These are phyloP conservation scores for Fusarium torulosum DNA, from an alignment of 2,329 filamentous ascomycete genomes.

Conservation along the genomic window DNA sequence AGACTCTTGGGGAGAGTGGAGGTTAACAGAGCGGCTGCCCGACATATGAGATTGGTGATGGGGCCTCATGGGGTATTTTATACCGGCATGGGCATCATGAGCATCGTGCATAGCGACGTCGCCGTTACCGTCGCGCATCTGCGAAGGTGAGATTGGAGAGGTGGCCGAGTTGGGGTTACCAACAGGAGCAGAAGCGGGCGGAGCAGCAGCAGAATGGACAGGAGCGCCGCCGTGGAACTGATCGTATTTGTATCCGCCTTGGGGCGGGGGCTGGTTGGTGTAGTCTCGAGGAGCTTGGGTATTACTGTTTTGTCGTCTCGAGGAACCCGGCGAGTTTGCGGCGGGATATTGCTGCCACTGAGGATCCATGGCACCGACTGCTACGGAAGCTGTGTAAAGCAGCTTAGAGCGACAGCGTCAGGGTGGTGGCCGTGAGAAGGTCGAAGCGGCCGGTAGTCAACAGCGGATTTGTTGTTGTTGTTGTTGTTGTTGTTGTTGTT, in stretches of 20 bases:
- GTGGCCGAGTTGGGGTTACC: conserved; percentile 68
- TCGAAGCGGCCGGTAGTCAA: conserved; percentile 29
- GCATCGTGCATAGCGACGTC: conserved; percentile 90
- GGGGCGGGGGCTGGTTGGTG: conserved; percentile 55
- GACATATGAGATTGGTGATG: conserved; percentile 81
- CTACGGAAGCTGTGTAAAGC: conserved; percentile 36
- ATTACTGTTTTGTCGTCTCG: conserved; percentile 72
- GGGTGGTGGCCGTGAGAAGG: conserved; percentile 18
- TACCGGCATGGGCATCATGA: conserved; percentile 83
- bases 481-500: conserved; percentile 33
- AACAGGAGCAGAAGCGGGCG: conserved; percentile 53
- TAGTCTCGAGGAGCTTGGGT: conserved; percentile 63
- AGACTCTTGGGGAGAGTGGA: conserved; percentile 77
- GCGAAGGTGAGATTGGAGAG: conserved; percentile 68
- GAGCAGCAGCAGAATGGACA: conserved; percentile 47
- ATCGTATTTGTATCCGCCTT: conserved; percentile 75
- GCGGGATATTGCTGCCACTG: conserved; percentile 78
- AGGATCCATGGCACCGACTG: conserved; percentile 60
- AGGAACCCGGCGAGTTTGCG: conserved; percentile 64
- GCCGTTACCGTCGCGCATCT: conserved; percentile 77
- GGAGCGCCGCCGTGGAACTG: conserved; percentile 67
- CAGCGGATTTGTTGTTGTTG: conserved; percentile 33
- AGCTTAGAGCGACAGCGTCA: conserved; percentile 43
- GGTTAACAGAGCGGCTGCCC: conserved; percentile 65
- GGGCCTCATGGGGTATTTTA: conserved; percentile 87